Base-by-base conservation (phyloP, 805 yeast species). In the Yamadazyma olivae region DNA sequence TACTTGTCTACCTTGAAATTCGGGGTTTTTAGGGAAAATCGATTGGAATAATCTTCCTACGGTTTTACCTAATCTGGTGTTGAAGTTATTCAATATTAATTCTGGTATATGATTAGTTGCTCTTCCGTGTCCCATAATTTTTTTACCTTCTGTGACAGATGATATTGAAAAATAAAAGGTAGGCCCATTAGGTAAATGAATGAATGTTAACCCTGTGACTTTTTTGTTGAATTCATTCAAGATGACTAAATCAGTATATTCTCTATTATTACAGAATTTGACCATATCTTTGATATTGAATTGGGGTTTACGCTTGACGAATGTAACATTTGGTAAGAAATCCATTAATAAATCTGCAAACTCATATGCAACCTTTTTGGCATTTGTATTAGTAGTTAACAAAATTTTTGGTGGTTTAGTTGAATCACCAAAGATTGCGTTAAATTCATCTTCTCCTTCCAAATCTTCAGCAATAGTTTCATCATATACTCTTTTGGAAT, bases 181-280 rank as follows among this genome's bases (percentile, higher is more conserved):
- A 24, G 99, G 99, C 1, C 99, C 99, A 30, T 75, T 85, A 6
- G 99, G 99, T 40, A 93, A 71, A 64, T 93, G 96, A 39, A 93
- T 83, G 53, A 93, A 85, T 1, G 98, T 88, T 39, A 93, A 64
- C 2, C 99, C 99, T 35, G 85, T 90, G 25, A 93, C 95, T 44
- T 74, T 75, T 61, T 91, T 93, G 62, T 90, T 90, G 63, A 88
- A 96, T 61, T 93, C 99, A 57, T 93, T 93, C 41, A 93, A 78
- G 32, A 93, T 89, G 20, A 93, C 67, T 51, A 93, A 66, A 54
- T 90, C 95, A 0, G 97, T 90, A 63, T 75, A 93, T 15, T 81
- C 91, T 54, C 98, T 70, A 54, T 84, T 86, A 27, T 79, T 57
- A 59, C 96, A 86, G 49, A 79, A 79, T 40, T 79, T 77, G 9